These are phyloP conservation scores for Neofusicoccum kwambonambiense DNA, from an alignment of 2,329 filamentous ascomycete genomes.

Conservation along the genomic window DNA sequence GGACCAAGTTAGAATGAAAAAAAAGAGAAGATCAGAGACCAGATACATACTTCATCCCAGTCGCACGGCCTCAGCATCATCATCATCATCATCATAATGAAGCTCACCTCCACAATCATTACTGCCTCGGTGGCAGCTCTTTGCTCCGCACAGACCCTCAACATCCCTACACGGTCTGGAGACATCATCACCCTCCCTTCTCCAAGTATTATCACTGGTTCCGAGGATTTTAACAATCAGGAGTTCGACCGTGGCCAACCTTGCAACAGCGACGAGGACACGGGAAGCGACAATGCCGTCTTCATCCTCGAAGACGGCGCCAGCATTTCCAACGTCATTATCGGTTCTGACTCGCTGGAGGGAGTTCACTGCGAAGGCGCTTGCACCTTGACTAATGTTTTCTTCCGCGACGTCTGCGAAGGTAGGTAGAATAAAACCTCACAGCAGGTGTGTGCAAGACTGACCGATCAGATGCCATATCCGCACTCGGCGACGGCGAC, in stretches of 20 bases:
- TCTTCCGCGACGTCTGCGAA: slow-evolving; percentile 38
- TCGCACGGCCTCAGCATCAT: background rate
- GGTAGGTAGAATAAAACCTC: slow-evolving; percentile 20
- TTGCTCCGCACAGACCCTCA: background rate
- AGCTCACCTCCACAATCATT: background rate
- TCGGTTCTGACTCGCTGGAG: slow-evolving; percentile 47
- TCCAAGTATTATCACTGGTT: background rate
- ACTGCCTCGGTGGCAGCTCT: background rate
- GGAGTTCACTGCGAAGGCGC: slow-evolving; percentile 52
- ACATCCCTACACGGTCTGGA: background rate
- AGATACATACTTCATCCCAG: background rate
- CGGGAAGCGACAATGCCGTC: background rate
- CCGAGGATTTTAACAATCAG: background rate
- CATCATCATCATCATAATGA: background rate
- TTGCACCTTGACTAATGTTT: slow-evolving; percentile 44
- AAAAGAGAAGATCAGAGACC: background rate
- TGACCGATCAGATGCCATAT: slow-evolving; percentile 28
- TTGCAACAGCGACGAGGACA: slow-evolving; percentile 2
- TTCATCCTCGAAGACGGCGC: slow-evolving; percentile 25
- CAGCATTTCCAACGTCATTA: slow-evolving; percentile 51
- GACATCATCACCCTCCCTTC: background rate
- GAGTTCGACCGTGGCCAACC: background rate
- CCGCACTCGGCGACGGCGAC: slow-evolving; percentile 24
- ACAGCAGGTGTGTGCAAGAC: no score
- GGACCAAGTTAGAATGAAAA: background rate